Base-by-base conservation (phyloP, 2,329 filamentous ascomycete genomes). In the Trichoderma arundinaceum region DNA sequence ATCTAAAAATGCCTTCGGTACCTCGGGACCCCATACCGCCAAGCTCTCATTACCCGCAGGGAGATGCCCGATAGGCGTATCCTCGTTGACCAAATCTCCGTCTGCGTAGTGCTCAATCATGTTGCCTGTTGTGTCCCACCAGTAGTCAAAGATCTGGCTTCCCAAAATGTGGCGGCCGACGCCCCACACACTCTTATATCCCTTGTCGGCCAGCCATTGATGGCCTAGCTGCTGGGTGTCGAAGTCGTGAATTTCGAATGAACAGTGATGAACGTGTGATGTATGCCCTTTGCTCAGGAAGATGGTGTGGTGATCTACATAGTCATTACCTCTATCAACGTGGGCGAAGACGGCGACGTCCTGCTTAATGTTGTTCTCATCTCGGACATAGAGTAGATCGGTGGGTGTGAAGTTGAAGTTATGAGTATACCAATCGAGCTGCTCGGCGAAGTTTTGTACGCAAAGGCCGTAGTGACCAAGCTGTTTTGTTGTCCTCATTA, bases 91-190 rank as follows among this genome's bases (percentile, higher is more conserved):
- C 64, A 87, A 64, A 74, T 89, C 86, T 0, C 86, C 86, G 74
- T 89, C 86, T 0, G 85, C 82, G 72, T 89, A 89, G 69, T 87
- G 84, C 73, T 87, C 84, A 54, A 87, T 75, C 74, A 83, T 85
- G 67, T 83, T 84, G 0, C 44, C 44, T 13, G 44, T 48, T 22
- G 44, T 48, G 19, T 48, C 44, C 44, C 44, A 48, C 44, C 86
- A 88, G 73, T 89, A 89, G 72, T 89, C 86, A 68, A 89, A 89
- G 44, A 89, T 82, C 74, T 88, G 86, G 53, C 78, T 82, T 1
- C 86, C 86, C 33, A 88, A 72, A 9, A 88, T 79, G 76, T 89
- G 86, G 52, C 87, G 75, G 0, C 87, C 87, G 0, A 89, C 82
- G 0, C 87, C 87, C 87, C 86, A 89, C 12, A 86, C 82, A 32